These are phyloP conservation scores for Elsinoe perseae DNA, from an alignment of 2,329 filamentous ascomycete species.

Conservation along the genomic window DNA sequence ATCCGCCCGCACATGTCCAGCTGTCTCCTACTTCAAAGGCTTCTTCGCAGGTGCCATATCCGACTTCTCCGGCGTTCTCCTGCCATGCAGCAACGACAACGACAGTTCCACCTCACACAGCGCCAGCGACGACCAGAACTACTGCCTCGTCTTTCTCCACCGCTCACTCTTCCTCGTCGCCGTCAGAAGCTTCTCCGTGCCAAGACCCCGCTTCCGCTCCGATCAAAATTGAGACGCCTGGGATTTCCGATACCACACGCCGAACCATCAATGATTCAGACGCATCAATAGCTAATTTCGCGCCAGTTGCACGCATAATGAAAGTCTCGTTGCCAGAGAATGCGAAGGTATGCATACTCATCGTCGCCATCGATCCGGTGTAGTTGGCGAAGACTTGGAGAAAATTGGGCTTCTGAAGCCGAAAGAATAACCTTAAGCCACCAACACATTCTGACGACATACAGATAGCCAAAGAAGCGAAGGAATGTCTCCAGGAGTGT, in stretches of 20 bases:
- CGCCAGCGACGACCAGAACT: background rate
- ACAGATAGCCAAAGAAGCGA: constrained; percentile 67
- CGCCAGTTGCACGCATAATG: constrained; percentile 97
- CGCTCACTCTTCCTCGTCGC: background rate
- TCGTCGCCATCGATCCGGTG: background rate
- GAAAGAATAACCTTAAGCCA: background rate
- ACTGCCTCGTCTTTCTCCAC: background rate
- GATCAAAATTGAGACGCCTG: background rate
- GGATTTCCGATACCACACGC: constrained; percentile 19
- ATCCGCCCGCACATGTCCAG: background rate
- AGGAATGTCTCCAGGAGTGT: constrained; percentile 99
- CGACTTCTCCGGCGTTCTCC: background rate
- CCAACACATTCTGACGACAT: constrained; percentile 37
- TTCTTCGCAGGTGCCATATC: background rate
- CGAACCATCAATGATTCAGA: constrained; percentile 46
- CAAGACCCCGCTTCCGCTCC: background rate
- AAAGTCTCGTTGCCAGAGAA: constrained; percentile 96
- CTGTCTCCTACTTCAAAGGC: background rate
- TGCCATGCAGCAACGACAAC: background rate
- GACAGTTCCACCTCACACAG: background rate
- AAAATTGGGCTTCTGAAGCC: background rate
- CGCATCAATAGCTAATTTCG: constrained; percentile 92
- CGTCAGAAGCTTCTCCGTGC: background rate
- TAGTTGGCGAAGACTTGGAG: background rate
- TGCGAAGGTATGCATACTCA: constrained; percentile 62